These are phyloP conservation scores for Leucosporidium yakuticum DNA, from an alignment of 768 basidiomycete genomes.

Conservation along the genomic window DNA sequence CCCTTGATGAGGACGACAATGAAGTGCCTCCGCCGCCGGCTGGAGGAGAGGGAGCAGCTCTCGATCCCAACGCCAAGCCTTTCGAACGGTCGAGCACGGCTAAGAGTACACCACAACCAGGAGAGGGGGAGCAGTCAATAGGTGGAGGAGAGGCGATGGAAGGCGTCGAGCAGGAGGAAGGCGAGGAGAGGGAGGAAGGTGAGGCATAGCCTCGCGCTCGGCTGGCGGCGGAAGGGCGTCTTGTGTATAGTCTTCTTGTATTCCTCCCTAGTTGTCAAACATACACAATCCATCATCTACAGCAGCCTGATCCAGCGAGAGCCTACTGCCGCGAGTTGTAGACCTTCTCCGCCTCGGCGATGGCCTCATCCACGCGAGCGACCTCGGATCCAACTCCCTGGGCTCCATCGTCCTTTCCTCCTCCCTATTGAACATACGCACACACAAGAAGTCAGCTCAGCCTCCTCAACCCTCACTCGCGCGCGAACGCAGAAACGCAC, in stretches of 20 bases:
- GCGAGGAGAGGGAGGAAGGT: slow-evolving; percentile 1
- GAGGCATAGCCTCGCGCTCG: background rate
- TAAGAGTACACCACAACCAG: background rate
- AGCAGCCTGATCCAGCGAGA: background rate
- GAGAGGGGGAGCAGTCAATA: background rate
- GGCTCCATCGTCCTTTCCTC: slow-evolving; percentile 86
- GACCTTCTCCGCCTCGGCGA: slow-evolving; percentile 17
- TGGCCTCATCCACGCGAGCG: slow-evolving; percentile 60
- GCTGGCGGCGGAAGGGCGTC: too few relatives aligned
- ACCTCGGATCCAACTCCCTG: slow-evolving; percentile 77
- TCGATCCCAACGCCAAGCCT: slow-evolving; percentile 19
- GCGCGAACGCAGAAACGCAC: slow-evolving; percentile 48
- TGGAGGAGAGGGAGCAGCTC: background rate
- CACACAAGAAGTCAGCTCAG: slow-evolving; percentile 2
- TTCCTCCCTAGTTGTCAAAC: background rate
- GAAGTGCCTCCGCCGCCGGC: background rate
- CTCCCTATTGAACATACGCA: slow-evolving; percentile 60
- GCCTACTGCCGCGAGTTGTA: slow-evolving; percentile 6
- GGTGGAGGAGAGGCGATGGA: background rate
- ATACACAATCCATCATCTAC: background rate
- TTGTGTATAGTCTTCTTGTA: background rate
- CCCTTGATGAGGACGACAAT: slow-evolving; percentile 26
- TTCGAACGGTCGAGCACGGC: slow-evolving; percentile 11
- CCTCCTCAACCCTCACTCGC: background rate
- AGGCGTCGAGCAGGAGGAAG: slow-evolving; percentile 1